Evolutionary conservation across 805 yeast species (phyloP).

Genomic region (Teunomyces pallodes): DNA sequence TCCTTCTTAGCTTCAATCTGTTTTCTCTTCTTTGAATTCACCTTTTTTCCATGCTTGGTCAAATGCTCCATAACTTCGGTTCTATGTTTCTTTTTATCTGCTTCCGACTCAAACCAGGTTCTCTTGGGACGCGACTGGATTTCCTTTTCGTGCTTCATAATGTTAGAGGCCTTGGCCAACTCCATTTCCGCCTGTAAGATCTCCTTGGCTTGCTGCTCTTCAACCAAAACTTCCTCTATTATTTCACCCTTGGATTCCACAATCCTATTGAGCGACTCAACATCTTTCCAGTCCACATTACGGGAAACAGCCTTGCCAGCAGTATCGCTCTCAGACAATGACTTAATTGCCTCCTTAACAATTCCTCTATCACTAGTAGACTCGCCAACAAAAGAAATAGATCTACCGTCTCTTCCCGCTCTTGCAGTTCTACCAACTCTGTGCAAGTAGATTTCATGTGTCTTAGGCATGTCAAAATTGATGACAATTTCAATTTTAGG

Average conservation of each 20-base stretch:
- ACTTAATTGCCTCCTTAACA: slow-evolving; percentile 85
- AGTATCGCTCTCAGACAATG: slow-evolving; percentile 36
- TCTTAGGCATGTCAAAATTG: slow-evolving; percentile 94
- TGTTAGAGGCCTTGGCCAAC: slow-evolving; percentile 77
- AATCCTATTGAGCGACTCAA: slow-evolving; percentile 63
- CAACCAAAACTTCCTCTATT: slow-evolving; percentile 75
- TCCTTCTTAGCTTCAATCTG: slow-evolving; percentile 60
- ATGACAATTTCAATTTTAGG: slow-evolving; percentile 95
- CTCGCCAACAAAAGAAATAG: slow-evolving; percentile 94
- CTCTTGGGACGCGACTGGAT: slow-evolving; percentile 88
- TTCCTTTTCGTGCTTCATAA: slow-evolving; percentile 76
- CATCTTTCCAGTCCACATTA: slow-evolving; percentile 84
- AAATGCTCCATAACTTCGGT: slow-evolving; percentile 35
- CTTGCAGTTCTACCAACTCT: slow-evolving; percentile 99
- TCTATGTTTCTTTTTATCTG: slow-evolving; percentile 48
- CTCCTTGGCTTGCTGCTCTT: slow-evolving; percentile 88
- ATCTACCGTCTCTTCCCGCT: slow-evolving; percentile 95
- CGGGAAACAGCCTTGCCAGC: slow-evolving; percentile 73
- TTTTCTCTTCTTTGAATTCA: slow-evolving; percentile 71
- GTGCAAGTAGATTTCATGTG: slow-evolving; percentile 87
- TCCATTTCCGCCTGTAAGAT: slow-evolving; percentile 88
- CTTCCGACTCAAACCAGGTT: slow-evolving; percentile 87
- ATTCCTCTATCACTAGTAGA: slow-evolving; percentile 79
- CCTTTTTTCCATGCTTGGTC: slow-evolving; percentile 51
- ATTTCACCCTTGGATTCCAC: slow-evolving; percentile 58